Base-by-base conservation (phyloP, 768 basidiomycete species). In the Suillus fuscotomentosus region DNA sequence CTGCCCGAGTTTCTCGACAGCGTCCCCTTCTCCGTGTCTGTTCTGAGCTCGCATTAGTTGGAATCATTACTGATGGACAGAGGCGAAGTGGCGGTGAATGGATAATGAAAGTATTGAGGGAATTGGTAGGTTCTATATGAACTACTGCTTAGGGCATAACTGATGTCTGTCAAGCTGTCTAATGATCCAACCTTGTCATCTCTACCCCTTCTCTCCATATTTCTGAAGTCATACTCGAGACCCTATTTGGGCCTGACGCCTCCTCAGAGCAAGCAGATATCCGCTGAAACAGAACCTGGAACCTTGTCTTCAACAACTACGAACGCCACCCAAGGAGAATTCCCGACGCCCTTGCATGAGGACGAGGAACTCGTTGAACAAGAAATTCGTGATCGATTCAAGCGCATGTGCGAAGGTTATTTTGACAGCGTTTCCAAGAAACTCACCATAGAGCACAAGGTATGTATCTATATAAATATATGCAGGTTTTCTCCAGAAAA, bases 361-460 rank as follows among this genome's bases (percentile, higher is more conserved):
- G 83, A 83, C 47, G 85, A 91, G 36, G 93, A 92, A 69, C 80
- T 97, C 7, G 87, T 99, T 7, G 91, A 95, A 67, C 86, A 86
- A 67, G 95, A 95, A 53, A 87, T 91, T 50, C 88, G 94, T 22
- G 92, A 93, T 68, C 87, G 93, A 47, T 94, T 98, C 79, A 91
- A 89, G 77, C 88, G 90, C 66, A 91, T 97, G 88, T 95, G 96
- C 70, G 91, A 95, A 76, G 89, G 88, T 0, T 99, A 98, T 75
- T 97, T 95, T 70, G 94, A 96, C 13, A 91, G 79, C 62, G 94
- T 98, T 1, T 86, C 90, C 70, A 97, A 95, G 81, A 95, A 97
- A 72, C 83, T 98, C 14, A 84, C 94, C 50, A 89, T 93, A 67
- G 95, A 97, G 69, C 96, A 97, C 72, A 91, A 92, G 72, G 95